Base-by-base conservation (phyloP, 1,284 basidiomycete species). In the Ceratobasidium sp. region DNA sequence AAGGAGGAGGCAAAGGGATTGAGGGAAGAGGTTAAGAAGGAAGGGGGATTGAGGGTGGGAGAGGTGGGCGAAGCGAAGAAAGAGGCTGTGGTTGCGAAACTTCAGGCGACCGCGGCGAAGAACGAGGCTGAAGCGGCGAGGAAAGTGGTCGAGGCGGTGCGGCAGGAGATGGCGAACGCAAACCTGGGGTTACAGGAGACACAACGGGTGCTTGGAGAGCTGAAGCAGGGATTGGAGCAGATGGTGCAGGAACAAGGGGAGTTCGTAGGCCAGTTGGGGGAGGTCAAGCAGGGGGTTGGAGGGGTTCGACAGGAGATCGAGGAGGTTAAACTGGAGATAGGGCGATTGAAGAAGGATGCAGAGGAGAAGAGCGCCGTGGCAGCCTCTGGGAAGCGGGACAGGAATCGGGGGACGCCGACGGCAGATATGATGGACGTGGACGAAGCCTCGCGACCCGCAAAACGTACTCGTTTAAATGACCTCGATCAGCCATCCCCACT, bases 381-480 rank as follows among this genome's bases (percentile, higher is more conserved):
- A n/a, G 45, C 51, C 33, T 19, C 47, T n/a, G 29, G 24, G n/a
- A 67, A 67, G 29, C 65, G 65, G 17, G 36, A 67, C 11, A 50
- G 65, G 29, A 51, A 67, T 51, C 33, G 17, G n/a, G 7, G 22
- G 7, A 22, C 51, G 51, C 22, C 36, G 14, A 22, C 51, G 19
- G 29, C 14, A 4, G 65, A 67, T 47, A 36, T 22, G 22, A 67
- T 67, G 65, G 65, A 67, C 51, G 65, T 67, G 11, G 65, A 67
- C 33, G 65, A 67, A 5, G 44, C 45, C 1, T 29, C 54, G 22
- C 65, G 51, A 8, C 65, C 65, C 1, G 51, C 45, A 15, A 67
- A 67, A 47, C 65, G 65, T 11, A 33, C 51, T 9, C 65, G 65
- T 22, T 6, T 29, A 24, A 17, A 15, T 53, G 45, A 63, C 9